Evolutionary conservation across 176 grass and related monocot species (phyloP), one percentile per base, ranked within the genome.

Genomic region (Hyparrhenia diplandra): DNA sequence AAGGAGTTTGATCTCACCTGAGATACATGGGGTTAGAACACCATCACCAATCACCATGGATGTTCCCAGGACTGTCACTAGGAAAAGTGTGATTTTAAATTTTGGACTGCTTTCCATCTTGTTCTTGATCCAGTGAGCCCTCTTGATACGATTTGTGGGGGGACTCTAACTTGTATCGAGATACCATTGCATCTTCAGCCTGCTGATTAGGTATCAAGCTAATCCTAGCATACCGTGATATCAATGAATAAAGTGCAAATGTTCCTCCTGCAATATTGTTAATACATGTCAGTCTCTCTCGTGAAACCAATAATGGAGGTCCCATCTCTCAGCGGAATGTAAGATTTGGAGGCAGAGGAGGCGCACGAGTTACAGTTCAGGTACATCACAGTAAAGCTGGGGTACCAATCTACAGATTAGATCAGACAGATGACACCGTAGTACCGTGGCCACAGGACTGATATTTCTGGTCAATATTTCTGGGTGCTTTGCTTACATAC

Each of bases 1-100:
- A 75, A 64, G 46, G 52, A 25, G 55, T 58, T 39, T 73, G 41
- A 64, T 59, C 46, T 73, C 29, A 89, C 92, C 92, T 85, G 92
- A 94, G 5, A 92, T 92, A 67, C 67, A 89, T 76, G 89, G 92
- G 70, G 92, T 94, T 58, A 92, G 69, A 46, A 94, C 84, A 37
- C 92, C 89, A 46, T 94, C 92, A 47, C 92, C 92, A 72, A 94
- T 94, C 63, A 94, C 92, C 92, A 94, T 94, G 17, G 89, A 92
- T 80, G 92, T 94, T 42, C 82, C 92, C 20, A 94, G 74, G 45
- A 94, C 85, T 60, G 89, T 91, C 13, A 89, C 78, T 46, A 94
- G 57, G 71, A 94, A 89, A 88, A 94, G 89, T 28, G 75, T 18
- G 29, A 85, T 35, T 65, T 92, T 86, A 68, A 83, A 71, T 13